phyloP scores from a whole-genome alignment of 129 eudicot genomes.

The Escallonia herrerae region DNA sequence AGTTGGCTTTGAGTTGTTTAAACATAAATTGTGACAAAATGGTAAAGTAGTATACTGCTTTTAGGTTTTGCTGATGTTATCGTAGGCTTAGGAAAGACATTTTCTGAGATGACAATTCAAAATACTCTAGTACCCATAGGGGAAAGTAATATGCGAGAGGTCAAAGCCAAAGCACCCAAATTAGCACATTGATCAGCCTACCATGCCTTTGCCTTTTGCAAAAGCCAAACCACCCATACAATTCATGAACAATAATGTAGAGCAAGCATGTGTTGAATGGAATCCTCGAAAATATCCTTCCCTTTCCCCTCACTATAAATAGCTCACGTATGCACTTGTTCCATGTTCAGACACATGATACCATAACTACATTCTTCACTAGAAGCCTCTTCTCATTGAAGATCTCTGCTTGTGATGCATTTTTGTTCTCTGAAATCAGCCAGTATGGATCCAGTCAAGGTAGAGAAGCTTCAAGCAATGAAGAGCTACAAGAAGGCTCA shows the following conservation, averaged over 20 bases:
- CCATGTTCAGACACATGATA: neutral
- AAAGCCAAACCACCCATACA: neutral
- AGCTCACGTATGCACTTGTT: neutral
- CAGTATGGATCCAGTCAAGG: constrained; percentile 10
- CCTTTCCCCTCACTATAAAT: constrained; percentile 1
- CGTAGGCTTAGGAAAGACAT: neutral
- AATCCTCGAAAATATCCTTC: constrained; percentile 10
- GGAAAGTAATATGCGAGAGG: neutral
- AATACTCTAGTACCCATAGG: constrained; percentile 5
- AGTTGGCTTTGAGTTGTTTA: neutral
- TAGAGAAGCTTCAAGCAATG: constrained; percentile 18
- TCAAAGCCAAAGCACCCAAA: constrained; percentile 15
- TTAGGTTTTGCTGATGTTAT: neutral
- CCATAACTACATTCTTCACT: neutral
- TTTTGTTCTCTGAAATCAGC: neutral
- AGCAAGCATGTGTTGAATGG: constrained; percentile 13
- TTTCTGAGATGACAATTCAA: constrained; percentile 2
- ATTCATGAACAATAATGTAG: neutral
- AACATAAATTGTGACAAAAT: no score
- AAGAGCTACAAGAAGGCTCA: constrained; percentile 22
- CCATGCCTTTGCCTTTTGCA: neutral
- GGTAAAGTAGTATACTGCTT: neutral
- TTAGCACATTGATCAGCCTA: constrained; percentile 2
- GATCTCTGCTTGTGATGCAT: neutral
- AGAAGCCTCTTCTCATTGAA: neutral